Percentiles rank a stretch among this genome's conserved stretches.
These are phyloP conservation scores for Talaromyces amestolkiae DNA, from an alignment of 2,329 filamentous ascomycete genomes.

Conservation along the genomic window DNA sequence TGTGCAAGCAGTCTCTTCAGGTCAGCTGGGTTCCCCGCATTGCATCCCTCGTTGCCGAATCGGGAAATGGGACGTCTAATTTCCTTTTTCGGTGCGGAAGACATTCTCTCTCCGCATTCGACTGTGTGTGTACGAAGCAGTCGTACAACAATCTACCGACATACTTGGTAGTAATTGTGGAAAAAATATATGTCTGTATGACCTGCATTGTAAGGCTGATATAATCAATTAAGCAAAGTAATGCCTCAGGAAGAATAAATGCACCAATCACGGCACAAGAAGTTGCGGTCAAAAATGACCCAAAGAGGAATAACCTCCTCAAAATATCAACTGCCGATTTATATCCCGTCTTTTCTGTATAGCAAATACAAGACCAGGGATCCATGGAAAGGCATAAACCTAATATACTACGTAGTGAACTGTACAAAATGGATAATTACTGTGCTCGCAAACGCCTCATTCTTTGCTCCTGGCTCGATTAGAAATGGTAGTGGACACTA, in stretches of 20 bases:
- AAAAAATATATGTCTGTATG: neutral
- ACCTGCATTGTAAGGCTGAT: constrained; percentile 7
- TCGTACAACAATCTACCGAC: neutral
- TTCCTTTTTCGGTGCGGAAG: neutral
- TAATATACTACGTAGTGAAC: neutral
- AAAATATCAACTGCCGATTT: neutral
- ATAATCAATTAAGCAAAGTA: neutral
- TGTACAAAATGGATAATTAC: neutral
- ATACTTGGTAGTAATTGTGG: neutral
- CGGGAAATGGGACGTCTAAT: neutral
- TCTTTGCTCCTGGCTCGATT: neutral
- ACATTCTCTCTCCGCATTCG: neutral
- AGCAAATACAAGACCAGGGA: neutral
- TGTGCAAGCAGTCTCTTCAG: constrained; percentile 7
- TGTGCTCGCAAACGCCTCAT: neutral
- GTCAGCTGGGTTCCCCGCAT: constrained; percentile 11
- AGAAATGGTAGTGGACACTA: neutral
- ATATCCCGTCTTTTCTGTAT: neutral
- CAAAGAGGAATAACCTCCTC: neutral
- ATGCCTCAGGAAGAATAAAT: neutral
- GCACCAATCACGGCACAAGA: neutral
- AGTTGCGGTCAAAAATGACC: neutral
- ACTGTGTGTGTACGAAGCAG: neutral
- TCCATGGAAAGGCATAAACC: neutral
- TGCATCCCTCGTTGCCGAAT: constrained; percentile 3